phyloP scores from a whole-genome alignment of 805 yeast genomes.

The Cyberlindnera amylophila region DNA sequence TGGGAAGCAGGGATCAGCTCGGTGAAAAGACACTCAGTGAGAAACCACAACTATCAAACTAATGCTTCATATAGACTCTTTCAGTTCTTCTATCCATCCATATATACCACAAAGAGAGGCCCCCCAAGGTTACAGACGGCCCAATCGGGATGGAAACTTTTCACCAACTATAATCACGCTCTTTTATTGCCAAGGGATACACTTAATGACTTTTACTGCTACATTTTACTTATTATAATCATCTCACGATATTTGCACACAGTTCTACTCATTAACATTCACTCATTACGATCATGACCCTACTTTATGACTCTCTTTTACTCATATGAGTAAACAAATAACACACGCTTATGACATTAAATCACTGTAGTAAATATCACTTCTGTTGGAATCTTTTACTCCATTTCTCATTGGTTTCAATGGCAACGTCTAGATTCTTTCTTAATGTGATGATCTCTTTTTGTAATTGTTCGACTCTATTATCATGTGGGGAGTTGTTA shows the following conservation, averaged over 20 bases:
- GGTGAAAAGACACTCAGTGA: not conserved
- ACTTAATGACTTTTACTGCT: not conserved
- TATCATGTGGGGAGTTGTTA: not conserved
- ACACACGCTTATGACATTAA: too few species aligned
- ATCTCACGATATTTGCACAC: not conserved
- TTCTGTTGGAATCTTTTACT: slow-evolving; percentile 15
- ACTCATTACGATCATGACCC: slow-evolving; percentile 2
- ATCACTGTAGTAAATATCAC: too few species aligned
- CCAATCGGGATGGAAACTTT: too few species aligned
- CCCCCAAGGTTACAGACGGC: too few species aligned
- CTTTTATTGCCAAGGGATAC: not conserved
- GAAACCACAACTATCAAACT: not conserved
- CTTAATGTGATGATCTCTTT: slow-evolving; percentile 15
- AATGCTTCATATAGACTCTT: not conserved
- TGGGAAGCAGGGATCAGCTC: not conserved
- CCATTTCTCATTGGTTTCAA: slow-evolving; percentile 29
- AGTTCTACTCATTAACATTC: not conserved
- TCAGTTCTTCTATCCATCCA: too few species aligned
- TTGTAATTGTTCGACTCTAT: slow-evolving; percentile 13
- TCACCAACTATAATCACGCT: too few species aligned
- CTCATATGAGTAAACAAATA: too few species aligned
- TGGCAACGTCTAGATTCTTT: slow-evolving; percentile 18
- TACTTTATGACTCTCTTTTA: not conserved
- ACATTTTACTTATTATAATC: too few species aligned
- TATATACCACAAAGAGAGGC: too few species aligned